Conservation (phyloP, 164 flowering plant genomes). For the Berberis vulgaris region DNA sequence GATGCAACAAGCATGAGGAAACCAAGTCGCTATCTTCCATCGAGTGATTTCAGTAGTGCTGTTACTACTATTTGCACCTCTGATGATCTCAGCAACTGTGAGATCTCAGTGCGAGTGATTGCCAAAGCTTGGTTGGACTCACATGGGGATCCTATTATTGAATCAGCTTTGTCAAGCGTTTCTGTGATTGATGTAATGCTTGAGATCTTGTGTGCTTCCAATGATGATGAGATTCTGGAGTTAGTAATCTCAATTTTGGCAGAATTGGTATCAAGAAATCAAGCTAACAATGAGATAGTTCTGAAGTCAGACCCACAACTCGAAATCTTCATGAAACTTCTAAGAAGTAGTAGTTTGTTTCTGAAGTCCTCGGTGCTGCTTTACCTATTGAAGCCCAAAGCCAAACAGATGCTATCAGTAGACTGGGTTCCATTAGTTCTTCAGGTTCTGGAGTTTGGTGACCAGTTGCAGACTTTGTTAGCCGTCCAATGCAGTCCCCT, state of each 20-base stretch:
- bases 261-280: conserved; percentile 36
- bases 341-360: conserved; percentile 41
- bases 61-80: conserved; percentile 41
- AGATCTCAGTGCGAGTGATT: conserved; percentile 42
- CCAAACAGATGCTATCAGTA: conserved; percentile 52
- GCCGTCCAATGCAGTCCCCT: conserved; percentile 40
- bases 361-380: conserved; percentile 56
- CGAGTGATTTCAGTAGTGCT: conserved; percentile 29
- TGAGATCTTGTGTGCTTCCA: conserved; percentile 45
- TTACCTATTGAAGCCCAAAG: conserved; percentile 50
- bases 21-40: conserved; percentile 6
- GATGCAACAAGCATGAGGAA: conserved; percentile 9
- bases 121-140: conserved; percentile 49
- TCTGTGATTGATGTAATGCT: conserved; percentile 51
- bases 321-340: conserved; percentile 38
- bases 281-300: conserved; percentile 29
- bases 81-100: conserved; percentile 44
- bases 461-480: conserved; percentile 46
- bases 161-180: conserved; percentile 32
- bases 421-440: conserved; percentile 63
- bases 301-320: conserved; percentile 59
- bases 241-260: conserved; percentile 51
- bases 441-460: conserved; percentile 60
- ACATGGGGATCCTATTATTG: conserved; percentile 27
- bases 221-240: conserved; percentile 52